Evolutionary conservation across 1,139 yeast species (phyloP).

Genomic region (Taphrina sp.): DNA sequence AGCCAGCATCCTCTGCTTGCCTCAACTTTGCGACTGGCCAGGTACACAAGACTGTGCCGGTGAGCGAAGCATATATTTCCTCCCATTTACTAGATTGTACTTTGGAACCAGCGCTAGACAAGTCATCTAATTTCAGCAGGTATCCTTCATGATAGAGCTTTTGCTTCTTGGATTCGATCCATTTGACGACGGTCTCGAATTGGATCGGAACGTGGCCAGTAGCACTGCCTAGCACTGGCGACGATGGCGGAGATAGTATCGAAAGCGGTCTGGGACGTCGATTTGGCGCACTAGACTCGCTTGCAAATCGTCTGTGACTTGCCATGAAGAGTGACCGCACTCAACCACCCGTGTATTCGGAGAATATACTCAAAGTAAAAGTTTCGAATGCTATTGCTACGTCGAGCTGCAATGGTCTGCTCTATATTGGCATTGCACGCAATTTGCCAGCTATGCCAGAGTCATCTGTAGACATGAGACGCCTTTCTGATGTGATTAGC

Average conservation of each 20-base stretch:
- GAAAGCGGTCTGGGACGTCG: conserved; percentile 13
- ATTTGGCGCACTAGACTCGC: conserved; percentile 17
- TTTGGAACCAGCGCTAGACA: background rate
- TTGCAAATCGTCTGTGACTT: conserved; percentile 4
- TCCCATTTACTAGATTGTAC: conserved; percentile 2
- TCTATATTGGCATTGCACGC: too few relatives aligned
- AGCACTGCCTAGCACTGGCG: too few relatives aligned
- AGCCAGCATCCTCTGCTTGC: conserved; percentile 2
- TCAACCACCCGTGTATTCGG: too few relatives aligned
- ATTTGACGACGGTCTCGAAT: background rate
- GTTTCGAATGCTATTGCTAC: too few relatives aligned
- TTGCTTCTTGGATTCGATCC: conserved; percentile 9
- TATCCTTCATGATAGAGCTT: conserved; percentile 23
- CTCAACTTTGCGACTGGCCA: conserved; percentile 12
- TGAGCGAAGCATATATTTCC: conserved; percentile 12
- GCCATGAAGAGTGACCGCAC: too few relatives aligned
- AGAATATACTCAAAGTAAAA: too few relatives aligned
- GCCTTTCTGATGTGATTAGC: too few relatives aligned
- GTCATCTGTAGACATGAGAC: too few relatives aligned
- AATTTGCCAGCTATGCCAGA: too few relatives aligned
- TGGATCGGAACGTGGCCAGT: conserved; percentile 1
- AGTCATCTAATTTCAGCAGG: conserved; percentile 5
- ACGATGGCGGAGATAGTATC: conserved; percentile 2
- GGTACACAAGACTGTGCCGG: conserved; percentile 8
- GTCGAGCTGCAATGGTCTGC: too few relatives aligned